phyloP scores from a whole-genome alignment of 2,329 filamentous ascomycete genomes.

The Pseudogymnoascus sp. region DNA sequence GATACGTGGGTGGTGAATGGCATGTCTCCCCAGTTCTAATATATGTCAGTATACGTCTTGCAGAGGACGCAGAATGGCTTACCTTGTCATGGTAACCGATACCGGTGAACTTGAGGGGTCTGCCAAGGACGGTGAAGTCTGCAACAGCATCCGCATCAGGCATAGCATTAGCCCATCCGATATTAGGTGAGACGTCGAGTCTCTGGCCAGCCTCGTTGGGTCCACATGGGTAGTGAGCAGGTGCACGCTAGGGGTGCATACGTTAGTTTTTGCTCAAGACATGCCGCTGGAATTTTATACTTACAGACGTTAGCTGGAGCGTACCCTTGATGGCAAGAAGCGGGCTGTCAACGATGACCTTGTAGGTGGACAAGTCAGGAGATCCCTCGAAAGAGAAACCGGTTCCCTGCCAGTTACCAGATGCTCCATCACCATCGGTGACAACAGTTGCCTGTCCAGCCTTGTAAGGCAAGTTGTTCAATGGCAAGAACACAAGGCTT shows the following conservation, averaged over 20 bases:
- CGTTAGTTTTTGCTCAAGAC: background rate
- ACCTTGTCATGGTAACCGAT: constrained; percentile 40
- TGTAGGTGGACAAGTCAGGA: constrained; percentile 14
- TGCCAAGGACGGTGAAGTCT: constrained; percentile 22
- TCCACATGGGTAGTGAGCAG: constrained; percentile 24
- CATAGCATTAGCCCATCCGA: constrained; percentile 34
- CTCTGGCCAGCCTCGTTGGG: constrained; percentile 14
- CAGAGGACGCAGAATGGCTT: background rate
- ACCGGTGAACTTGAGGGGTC: constrained; percentile 29
- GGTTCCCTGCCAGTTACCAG: constrained; percentile 14
- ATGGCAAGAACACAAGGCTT: background rate
- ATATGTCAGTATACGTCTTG: background rate
- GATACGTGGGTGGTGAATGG: constrained; percentile 29
- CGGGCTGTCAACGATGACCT: constrained; percentile 14
- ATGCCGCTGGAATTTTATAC: background rate
- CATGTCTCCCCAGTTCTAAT: constrained; percentile 36
- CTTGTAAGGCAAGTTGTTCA: constrained; percentile 6
- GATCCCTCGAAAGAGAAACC: constrained; percentile 14
- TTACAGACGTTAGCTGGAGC: constrained; percentile 11
- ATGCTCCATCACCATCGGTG: constrained; percentile 10
- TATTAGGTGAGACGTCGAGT: constrained; percentile 26
- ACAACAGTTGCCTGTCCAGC: constrained; percentile 10
- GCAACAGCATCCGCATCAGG: constrained; percentile 30
- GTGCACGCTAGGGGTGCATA: constrained; percentile 13
- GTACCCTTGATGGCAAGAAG: constrained; percentile 14